Evolutionary conservation across 345 rosid genomes (phyloP).

Genomic region (Excoecaria cochinchinensis): DNA sequence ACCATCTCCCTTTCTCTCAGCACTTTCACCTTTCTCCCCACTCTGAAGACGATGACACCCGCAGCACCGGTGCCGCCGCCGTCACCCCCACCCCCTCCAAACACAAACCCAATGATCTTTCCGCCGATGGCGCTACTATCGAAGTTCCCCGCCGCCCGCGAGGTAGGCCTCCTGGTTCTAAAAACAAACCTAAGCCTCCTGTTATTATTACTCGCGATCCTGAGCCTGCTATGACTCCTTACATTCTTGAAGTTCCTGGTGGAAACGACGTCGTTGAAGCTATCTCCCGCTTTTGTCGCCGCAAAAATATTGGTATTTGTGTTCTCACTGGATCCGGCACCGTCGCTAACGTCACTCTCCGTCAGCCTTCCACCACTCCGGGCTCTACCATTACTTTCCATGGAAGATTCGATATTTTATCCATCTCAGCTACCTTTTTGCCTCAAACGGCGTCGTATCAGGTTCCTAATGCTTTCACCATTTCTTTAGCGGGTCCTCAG

Average conservation of each 20-base stretch:
- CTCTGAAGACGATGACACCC: slow-evolving; percentile 31
- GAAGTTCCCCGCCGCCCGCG: slow-evolving; percentile 79
- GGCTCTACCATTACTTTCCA: slow-evolving; percentile 81
- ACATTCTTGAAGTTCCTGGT: slow-evolving; percentile 73
- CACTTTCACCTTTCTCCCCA: slow-evolving; percentile 50
- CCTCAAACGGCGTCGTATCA: slow-evolving; percentile 48
- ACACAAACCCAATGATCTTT: slow-evolving; percentile 6
- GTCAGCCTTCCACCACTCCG: slow-evolving; percentile 74
- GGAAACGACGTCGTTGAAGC: slow-evolving; percentile 76
- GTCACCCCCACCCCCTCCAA: slow-evolving; percentile 11
- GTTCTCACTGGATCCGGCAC: slow-evolving; percentile 80
- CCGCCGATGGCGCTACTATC: slow-evolving; percentile 60
- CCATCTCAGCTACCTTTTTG: slow-evolving; percentile 77
- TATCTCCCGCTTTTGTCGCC: slow-evolving; percentile 62
- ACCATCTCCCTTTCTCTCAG: slow-evolving; percentile 45
- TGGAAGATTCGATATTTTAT: slow-evolving; percentile 82
- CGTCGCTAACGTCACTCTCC: slow-evolving; percentile 82
- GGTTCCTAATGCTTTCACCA: slow-evolving; percentile 51
- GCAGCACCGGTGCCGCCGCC: slow-evolving; percentile 11
- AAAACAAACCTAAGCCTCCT: slow-evolving; percentile 78
- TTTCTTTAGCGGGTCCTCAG: slow-evolving; percentile 87
- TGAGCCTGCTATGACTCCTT: slow-evolving; percentile 79
- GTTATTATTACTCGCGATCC: slow-evolving; percentile 59
- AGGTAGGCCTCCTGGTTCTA: slow-evolving; percentile 91
- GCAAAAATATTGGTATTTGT: slow-evolving; percentile 57